Evolutionary conservation across 1,139 yeast genomes (phyloP).

Genomic region (Yamadazyma pseudoaaseri): DNA sequence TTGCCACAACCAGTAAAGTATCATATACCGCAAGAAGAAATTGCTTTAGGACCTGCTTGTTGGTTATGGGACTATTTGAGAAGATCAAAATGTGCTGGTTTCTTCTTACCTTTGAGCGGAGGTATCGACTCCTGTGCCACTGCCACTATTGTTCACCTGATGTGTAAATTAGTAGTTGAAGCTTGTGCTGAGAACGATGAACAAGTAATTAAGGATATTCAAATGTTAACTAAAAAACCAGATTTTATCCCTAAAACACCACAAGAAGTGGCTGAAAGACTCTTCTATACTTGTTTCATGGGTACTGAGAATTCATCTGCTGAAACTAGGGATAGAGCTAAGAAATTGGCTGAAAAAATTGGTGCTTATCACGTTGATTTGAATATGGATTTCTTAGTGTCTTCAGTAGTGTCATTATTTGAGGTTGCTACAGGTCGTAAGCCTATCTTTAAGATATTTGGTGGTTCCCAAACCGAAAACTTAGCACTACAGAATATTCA

Average conservation of each 20-base stretch:
- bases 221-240: slow-evolving; percentile 53
- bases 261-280: slow-evolving; percentile 66
- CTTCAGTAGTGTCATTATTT: slow-evolving; percentile 71
- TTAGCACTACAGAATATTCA: slow-evolving; percentile 94
- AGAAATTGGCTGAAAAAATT: slow-evolving; percentile 65
- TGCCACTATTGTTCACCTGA: slow-evolving; percentile 87
- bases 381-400: slow-evolving; percentile 84
- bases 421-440: slow-evolving; percentile 86
- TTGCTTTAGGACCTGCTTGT: slow-evolving; percentile 97
- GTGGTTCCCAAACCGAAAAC: slow-evolving; percentile 89
- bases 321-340: slow-evolving; percentile 87
- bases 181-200: slow-evolving; percentile 65
- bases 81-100: slow-evolving; percentile 87
- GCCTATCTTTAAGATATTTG: slow-evolving; percentile 88
- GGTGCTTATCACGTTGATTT: slow-evolving; percentile 91
- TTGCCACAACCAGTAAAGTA: slow-evolving; percentile 49
- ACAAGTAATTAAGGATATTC: slow-evolving; percentile 76
- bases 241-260: slow-evolving; percentile 72
- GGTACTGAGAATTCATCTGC: slow-evolving; percentile 89
- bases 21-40: slow-evolving; percentile 90
- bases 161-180: slow-evolving; percentile 81
- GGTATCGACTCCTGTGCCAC: slow-evolving; percentile 99
- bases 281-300: slow-evolving; percentile 92
- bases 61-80: slow-evolving; percentile 99
- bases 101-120: slow-evolving; percentile 89